Evolutionary conservation across 2,329 filamentous ascomycete genomes (phyloP).

Genomic region (Exophiala sp.): DNA sequence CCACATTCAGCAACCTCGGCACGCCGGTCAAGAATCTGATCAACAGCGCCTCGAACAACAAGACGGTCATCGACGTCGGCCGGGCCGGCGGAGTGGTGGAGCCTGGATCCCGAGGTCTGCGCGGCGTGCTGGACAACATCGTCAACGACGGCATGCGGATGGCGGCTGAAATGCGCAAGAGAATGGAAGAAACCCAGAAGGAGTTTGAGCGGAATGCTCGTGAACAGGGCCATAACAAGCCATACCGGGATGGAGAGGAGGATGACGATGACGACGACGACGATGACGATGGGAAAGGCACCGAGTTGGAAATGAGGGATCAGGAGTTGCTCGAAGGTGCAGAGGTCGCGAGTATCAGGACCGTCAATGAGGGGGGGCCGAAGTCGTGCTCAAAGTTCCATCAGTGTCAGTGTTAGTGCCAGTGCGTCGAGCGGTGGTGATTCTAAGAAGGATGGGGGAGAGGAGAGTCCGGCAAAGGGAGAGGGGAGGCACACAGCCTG

Average conservation of each 20-base stretch:
- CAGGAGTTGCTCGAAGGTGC: slow-evolving; percentile 66
- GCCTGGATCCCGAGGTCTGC: slow-evolving; percentile 67
- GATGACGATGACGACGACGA: slow-evolving; percentile 48
- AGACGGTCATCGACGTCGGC: slow-evolving; percentile 29
- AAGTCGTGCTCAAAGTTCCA: slow-evolving; percentile 19
- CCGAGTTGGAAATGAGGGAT: slow-evolving; percentile 42
- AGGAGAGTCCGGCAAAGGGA: too few relatives aligned
- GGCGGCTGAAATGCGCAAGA: slow-evolving; percentile 79
- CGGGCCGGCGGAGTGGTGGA: slow-evolving; percentile 55
- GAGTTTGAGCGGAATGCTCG: slow-evolving; percentile 79
- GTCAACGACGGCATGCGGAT: slow-evolving; percentile 96
- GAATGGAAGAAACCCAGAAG: slow-evolving; percentile 92
- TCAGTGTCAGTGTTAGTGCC: background rate
- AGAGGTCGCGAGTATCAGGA: slow-evolving; percentile 54
- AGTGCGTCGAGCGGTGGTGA: background rate
- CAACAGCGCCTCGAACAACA: slow-evolving; percentile 37
- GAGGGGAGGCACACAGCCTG: too few relatives aligned
- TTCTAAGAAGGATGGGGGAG: background rate
- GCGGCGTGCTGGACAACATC: slow-evolving; percentile 93
- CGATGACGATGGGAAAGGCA: slow-evolving; percentile 40
- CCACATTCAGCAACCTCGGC: slow-evolving; percentile 73
- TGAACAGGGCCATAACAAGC: slow-evolving; percentile 48
- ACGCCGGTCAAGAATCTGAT: slow-evolving; percentile 40
- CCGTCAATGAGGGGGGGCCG: slow-evolving; percentile 12
- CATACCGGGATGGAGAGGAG: slow-evolving; percentile 48